Base-by-base conservation (phyloP, 306 rosid species). In the Phaseolus lunatus region DNA sequence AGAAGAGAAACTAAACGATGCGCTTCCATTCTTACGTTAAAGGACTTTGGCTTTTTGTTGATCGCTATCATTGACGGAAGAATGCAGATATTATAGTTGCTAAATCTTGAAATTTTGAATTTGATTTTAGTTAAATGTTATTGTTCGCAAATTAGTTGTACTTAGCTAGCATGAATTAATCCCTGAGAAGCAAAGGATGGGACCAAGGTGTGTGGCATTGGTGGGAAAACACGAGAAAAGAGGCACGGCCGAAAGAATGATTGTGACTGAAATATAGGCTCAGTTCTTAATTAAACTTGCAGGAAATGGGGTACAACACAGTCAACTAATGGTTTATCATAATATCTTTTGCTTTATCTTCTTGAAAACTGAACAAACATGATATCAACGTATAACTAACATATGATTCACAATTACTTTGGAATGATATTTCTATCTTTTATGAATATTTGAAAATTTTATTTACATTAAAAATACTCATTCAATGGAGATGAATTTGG, bases 201-300 rank as follows among this genome's bases (percentile, higher is more conserved):
- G 81, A 39, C 78, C 78, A 48, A 59, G 33, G 23, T 2, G n/a
- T 23, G 39, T 70, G 24, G 24, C 62, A 65, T 56, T 77, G 76
- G 82, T 69, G 67, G 76, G 10, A 77, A 82, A 77, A 78, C 58
- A 65, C 53, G 31, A 73, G 31, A 31, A 68, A 31, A 47, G 53
- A 59, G 56, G 54, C 63, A 63, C 15, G 44, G 83, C 88, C 91
- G 93, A 89, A 89, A 89, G 91, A 81, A 75, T n/a, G 86, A 87
- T 72, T 73, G 83, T 70, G 89, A 85, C 83, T 69, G 70, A 65
- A 80, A 54, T 62, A 54, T 64, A 31, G 66, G 64, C 18, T 20
- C 15, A 4, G 41, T 1, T 39, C 75, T 39, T 49, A 15, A 43
- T 57, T 57, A 19, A 45, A 18, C 26, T 20, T 14, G 5, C 56